Evolutionary conservation across 371 early-diverging fungal species (phyloP).

Genomic region (Circinella minor): DNA sequence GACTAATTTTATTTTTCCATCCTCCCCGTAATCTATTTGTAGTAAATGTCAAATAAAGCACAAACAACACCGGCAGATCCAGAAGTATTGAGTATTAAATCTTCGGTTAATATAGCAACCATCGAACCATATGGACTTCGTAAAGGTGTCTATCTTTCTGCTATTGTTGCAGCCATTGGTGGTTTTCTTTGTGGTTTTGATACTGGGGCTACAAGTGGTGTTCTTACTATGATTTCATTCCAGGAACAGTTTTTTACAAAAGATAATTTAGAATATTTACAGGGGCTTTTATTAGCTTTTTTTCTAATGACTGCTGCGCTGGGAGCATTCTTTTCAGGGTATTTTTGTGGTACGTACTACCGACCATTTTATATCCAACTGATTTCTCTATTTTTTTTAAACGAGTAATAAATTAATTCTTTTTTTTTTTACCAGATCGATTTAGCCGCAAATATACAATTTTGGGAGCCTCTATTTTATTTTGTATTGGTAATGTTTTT

Average conservation of each 20-base stretch:
- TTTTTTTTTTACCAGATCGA: slow-evolving; percentile 30
- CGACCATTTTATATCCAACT: too few relatives aligned
- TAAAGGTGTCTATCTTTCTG: slow-evolving; percentile 30
- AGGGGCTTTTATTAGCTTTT: slow-evolving; percentile 42
- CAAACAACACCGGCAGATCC: neutral
- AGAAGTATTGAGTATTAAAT: neutral
- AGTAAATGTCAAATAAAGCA: neutral
- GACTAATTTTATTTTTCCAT: neutral
- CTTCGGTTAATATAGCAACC: neutral
- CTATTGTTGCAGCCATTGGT: slow-evolving; percentile 33
- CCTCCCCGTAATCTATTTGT: too few relatives aligned
- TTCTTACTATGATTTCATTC: slow-evolving; percentile 29
- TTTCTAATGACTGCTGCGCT: slow-evolving; percentile 51
- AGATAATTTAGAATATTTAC: slow-evolving; percentile 23
- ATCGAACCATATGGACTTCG: slow-evolving; percentile 7
- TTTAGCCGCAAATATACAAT: slow-evolving; percentile 49
- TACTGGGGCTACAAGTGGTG: slow-evolving; percentile 36
- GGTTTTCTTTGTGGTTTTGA: slow-evolving; percentile 49
- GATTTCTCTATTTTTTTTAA: too few relatives aligned
- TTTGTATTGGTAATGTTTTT: slow-evolving; percentile 49
- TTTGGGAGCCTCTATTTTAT: slow-evolving; percentile 37
- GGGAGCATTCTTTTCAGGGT: slow-evolving; percentile 47
- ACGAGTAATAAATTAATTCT: too few relatives aligned
- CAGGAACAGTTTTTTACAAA: slow-evolving; percentile 18
- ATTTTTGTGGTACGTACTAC: slow-evolving; percentile 38